Evolutionary conservation across 495 filamentous ascomycete genomes (phyloP).

Genomic region (Daldinia loculata): DNA sequence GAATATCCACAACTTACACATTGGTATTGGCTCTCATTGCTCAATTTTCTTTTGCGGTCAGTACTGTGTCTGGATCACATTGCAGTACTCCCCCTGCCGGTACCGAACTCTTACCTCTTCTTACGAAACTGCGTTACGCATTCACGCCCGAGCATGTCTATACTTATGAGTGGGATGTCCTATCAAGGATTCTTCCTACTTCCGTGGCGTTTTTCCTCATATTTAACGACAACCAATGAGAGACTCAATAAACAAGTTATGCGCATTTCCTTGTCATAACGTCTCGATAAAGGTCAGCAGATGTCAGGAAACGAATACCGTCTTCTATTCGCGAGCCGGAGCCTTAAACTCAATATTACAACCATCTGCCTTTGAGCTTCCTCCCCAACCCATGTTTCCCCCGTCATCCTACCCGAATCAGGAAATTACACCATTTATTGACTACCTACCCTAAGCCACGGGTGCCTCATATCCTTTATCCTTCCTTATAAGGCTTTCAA

Average conservation of each 20-base stretch:
- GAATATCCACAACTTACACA: slow-evolving; percentile 30
- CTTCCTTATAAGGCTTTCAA: slow-evolving; percentile 11
- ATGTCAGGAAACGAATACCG: slow-evolving; percentile 5
- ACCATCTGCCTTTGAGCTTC: slow-evolving; percentile 24
- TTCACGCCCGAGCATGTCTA: slow-evolving; percentile 35
- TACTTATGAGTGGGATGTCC: slow-evolving; percentile 25
- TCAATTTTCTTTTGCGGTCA: slow-evolving; percentile 28
- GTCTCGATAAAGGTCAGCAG: slow-evolving; percentile 23
- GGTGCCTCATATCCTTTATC: slow-evolving; percentile 14
- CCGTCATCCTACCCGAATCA: slow-evolving; percentile 31
- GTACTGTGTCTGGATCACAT: slow-evolving; percentile 41
- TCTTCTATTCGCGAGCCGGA: slow-evolving; percentile 9
- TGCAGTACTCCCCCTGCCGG: slow-evolving; percentile 34
- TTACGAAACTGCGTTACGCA: slow-evolving; percentile 31
- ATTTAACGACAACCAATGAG: slow-evolving; percentile 15
- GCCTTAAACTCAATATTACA: slow-evolving; percentile 31
- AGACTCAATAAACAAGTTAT: slow-evolving; percentile 22
- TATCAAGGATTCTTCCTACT: slow-evolving; percentile 25
- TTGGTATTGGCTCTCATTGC: slow-evolving; percentile 40
- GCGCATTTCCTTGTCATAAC: slow-evolving; percentile 20
- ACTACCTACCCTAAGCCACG: slow-evolving; percentile 26
- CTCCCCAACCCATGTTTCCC: slow-evolving; percentile 23
- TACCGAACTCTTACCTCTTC: slow-evolving; percentile 31
- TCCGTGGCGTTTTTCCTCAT: slow-evolving; percentile 29
- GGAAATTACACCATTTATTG: slow-evolving; percentile 35